These are phyloP conservation scores for Blumeria graminis DNA, from an alignment of 2,329 filamentous ascomycete species.

Conservation along the genomic window DNA sequence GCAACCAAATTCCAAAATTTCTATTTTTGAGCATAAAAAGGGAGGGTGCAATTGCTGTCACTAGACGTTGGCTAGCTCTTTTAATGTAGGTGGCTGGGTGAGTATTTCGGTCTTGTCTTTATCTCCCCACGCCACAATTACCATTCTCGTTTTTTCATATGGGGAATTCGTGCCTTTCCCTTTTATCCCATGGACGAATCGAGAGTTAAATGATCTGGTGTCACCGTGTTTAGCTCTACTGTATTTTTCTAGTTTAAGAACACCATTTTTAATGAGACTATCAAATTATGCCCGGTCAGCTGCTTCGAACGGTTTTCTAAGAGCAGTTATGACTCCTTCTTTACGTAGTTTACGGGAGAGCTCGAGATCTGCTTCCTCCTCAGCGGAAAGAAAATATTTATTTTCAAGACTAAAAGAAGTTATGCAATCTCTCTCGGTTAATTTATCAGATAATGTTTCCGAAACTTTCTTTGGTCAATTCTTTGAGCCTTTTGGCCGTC, in stretches of 20 bases:
- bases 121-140: slow-evolving; percentile 3
- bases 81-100: neutral
- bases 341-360: neutral
- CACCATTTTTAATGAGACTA: neutral
- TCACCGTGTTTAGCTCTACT: neutral
- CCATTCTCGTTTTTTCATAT: slow-evolving; percentile 1
- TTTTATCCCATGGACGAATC: neutral
- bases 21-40: neutral
- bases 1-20: neutral
- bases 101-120: slow-evolving; percentile 1
- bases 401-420: neutral
- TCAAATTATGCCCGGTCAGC: neutral
- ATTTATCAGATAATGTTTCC: neutral
- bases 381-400: neutral
- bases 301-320: neutral
- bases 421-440: neutral
- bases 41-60: neutral
- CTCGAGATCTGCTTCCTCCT: neutral
- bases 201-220: neutral
- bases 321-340: neutral
- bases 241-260: neutral
- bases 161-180: neutral
- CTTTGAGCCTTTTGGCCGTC: neutral
- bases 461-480: neutral
- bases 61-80: neutral